phyloP scores from a whole-genome alignment of 2,329 filamentous ascomycete genomes.

The Xylariaceae sp. region DNA sequence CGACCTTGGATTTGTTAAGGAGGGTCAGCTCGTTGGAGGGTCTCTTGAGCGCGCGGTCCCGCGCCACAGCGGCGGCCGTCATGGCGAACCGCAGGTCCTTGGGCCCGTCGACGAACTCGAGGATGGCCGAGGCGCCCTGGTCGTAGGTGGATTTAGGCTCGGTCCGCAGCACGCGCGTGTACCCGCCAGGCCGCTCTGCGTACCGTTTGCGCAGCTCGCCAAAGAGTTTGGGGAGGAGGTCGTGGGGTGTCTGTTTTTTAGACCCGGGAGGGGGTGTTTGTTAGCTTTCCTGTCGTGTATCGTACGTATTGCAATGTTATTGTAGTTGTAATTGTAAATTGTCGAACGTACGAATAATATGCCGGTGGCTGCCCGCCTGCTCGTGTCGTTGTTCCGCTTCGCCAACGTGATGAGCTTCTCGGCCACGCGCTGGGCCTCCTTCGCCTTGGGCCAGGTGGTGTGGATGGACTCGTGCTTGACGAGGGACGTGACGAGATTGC shows the following conservation, averaged over 20 bases:
- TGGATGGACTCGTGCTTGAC: constrained; percentile 92
- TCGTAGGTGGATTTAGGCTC: constrained; percentile 85
- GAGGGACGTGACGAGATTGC: constrained; percentile 94
- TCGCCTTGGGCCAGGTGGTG: constrained; percentile 96
- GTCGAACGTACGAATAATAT: constrained; percentile 79
- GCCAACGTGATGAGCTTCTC: constrained; percentile 94
- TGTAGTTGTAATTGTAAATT: no score
- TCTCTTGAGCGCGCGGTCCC: constrained; percentile 62
- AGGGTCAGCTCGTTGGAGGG: constrained; percentile 73
- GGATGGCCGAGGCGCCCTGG: constrained; percentile 86
- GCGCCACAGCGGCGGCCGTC: constrained; percentile 84
- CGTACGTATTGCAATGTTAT: not conserved
- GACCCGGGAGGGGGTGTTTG: constrained; percentile 45
- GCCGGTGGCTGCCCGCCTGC: constrained; percentile 73
- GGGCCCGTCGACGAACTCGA: constrained; percentile 93
- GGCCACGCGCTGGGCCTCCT: constrained; percentile 91
- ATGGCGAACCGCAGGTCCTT: constrained; percentile 94
- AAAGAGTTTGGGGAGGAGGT: constrained; percentile 85
- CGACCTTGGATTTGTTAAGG: constrained; percentile 84
- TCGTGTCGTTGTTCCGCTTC: constrained; percentile 89
- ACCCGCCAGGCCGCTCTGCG: constrained; percentile 79
- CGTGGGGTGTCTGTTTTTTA: constrained; percentile 65
- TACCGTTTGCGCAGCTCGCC: constrained; percentile 83
- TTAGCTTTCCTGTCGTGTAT: not conserved
- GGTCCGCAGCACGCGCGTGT: constrained; percentile 91